Evolutionary conservation across 1,284 basidiomycete genomes (phyloP).

Genomic region (Gymnopus androsaceus): DNA sequence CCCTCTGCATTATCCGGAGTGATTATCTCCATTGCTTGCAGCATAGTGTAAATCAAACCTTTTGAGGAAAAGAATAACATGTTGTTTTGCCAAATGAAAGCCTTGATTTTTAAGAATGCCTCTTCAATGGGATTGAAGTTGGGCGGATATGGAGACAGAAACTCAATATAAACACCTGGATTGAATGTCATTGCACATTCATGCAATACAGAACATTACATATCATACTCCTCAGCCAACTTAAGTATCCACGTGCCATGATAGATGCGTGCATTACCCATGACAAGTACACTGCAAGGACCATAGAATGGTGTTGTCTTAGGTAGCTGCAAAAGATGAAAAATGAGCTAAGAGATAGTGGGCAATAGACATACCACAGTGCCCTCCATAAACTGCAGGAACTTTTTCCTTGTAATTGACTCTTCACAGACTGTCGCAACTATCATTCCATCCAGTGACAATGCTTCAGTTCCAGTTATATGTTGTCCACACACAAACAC

Average conservation of each 20-base stretch:
- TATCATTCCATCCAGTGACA: constrained; percentile 12
- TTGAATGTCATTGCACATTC: neutral
- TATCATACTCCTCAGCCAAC: constrained; percentile 18
- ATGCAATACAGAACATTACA: neutral
- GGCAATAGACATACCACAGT: constrained; percentile 12
- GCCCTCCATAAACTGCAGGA: constrained; percentile 13
- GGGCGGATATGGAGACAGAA: constrained; percentile 31
- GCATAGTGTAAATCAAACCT: neutral
- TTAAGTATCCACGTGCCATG: constrained; percentile 20
- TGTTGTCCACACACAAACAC: neutral
- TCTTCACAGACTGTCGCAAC: constrained; percentile 16
- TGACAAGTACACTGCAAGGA: constrained; percentile 23
- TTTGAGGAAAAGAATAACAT: neutral
- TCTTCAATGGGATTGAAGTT: constrained; percentile 4
- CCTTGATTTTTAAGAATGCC: neutral
- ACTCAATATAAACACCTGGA: constrained; percentile 21
- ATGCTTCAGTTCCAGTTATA: neutral
- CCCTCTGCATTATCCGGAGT: constrained; percentile 1
- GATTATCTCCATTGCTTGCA: neutral
- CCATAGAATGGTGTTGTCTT: constrained; percentile 19
- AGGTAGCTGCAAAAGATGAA: constrained; percentile 11
- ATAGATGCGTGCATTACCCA: constrained; percentile 30
- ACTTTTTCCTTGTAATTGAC: constrained; percentile 11
- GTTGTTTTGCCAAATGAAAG: neutral
- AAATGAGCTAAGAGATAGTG: neutral